Evolutionary conservation across 2,329 filamentous ascomycete species (phyloP), one percentile per base, ranked within the genome.

Genomic region (Neofusicoccum ribis): DNA sequence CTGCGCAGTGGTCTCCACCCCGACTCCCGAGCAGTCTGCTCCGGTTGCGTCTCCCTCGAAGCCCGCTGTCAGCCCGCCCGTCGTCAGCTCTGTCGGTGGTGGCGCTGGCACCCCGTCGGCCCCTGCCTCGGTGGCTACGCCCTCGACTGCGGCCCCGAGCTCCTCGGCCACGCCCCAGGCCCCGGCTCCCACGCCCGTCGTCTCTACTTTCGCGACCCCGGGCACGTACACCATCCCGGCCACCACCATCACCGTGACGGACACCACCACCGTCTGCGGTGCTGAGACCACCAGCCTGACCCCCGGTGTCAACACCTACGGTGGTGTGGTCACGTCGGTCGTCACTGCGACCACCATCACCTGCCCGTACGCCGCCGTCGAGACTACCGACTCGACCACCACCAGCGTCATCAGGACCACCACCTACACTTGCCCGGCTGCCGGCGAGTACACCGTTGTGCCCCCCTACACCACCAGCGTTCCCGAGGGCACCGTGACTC

Each of bases 191-290:
- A 85, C 82, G 46, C 79, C 81, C 47, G 75, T 76, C 59, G 77
- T 83, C 62, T 83, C 82, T 68, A 80, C 76, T 54, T 89, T 84
- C 83, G 80, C 86, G 63, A 88, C 87, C 51, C 86, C 90, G 37
- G 90, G 90, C 78, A 86, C 85, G 68, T 93, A 92, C 83, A 92
- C 90, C 70, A 87, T 91, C 83, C 88, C 88, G 70, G 89, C 89
- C 66, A 90, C 85, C 70, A 93, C 90, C 68, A 74, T 91, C 69
- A 89, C 86, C 67, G 80, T 93, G 70, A 88, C 83, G 68, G 82
- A 87, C 77, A 85, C 85, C 67, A 90, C 88, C 70, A 91, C 88
- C 44, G 88, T 91, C 68, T 88, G 86, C 77, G 89, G 79, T 71
- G 84, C 86, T 61, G 82, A 86, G 68, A 84, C 86, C 66, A 90